A percentile compares a stretch with the other conserved stretches of the same genome.
These are phyloP conservation scores for Cyclotella atomus DNA, from an alignment of 108 stramenopile genomes.

Conservation along the genomic window DNA sequence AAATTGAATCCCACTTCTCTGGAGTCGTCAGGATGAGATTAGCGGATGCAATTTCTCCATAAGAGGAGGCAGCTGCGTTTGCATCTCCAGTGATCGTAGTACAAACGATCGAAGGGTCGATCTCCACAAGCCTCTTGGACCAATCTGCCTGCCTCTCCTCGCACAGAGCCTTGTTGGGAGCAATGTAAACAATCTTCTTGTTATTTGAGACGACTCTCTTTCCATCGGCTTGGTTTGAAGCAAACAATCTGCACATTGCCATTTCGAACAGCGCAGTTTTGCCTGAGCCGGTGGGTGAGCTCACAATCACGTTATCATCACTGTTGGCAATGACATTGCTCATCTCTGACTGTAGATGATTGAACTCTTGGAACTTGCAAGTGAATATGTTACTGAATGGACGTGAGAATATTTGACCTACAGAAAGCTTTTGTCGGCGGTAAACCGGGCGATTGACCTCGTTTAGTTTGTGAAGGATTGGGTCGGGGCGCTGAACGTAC, in stretches of 20 bases:
- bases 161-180: slow-evolving; percentile 96
- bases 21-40: slow-evolving; percentile 95
- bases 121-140: slow-evolving; percentile 64
- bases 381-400: slow-evolving; percentile 64
- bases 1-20: slow-evolving; percentile 96
- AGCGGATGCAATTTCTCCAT: slow-evolving; percentile 72
- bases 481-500: slow-evolving; percentile 28
- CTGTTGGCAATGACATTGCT: slow-evolving; percentile 12
- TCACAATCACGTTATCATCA: slow-evolving; percentile 93
- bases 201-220: slow-evolving; percentile 47
- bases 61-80: slow-evolving; percentile 53
- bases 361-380: slow-evolving; percentile 70
- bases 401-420: slow-evolving; percentile 56
- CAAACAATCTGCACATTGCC: slow-evolving; percentile 88
- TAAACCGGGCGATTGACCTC: slow-evolving; percentile 56
- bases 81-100: slow-evolving; percentile 91
- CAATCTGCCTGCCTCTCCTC: slow-evolving; percentile 91
- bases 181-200: slow-evolving; percentile 89
- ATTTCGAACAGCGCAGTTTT: slow-evolving; percentile 96
- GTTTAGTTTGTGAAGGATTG: slow-evolving; percentile 59
- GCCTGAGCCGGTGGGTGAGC: slow-evolving; percentile 98
- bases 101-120: slow-evolving; percentile 70
- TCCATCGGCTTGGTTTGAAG: slow-evolving; percentile 28
- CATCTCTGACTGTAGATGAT: slow-evolving; percentile 82
- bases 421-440: slow-evolving; percentile 43